Conservation (phyloP, 1,284 basidiomycete species). For the Ceratobasidium papillatum region DNA sequence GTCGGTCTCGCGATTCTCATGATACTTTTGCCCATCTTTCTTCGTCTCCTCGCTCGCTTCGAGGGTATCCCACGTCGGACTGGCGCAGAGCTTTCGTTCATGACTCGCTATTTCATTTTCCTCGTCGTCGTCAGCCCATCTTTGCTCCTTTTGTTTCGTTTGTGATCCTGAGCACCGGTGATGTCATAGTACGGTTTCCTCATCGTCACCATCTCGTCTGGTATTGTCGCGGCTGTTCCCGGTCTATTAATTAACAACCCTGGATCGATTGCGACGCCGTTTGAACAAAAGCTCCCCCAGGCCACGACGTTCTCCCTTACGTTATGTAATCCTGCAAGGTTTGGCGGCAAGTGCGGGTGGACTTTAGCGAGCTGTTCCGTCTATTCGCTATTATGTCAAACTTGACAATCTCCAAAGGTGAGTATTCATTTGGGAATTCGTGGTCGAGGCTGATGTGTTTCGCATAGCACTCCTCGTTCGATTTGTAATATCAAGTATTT, state of each 20-base stretch:
- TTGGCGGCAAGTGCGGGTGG: conserved; percentile 58
- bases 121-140: conserved; percentile 66
- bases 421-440: too few species aligned
- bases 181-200: conserved; percentile 64
- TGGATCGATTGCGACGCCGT: conserved; percentile 58
- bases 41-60: conserved; percentile 70
- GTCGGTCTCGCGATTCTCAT: conserved; percentile 74
- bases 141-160: conserved; percentile 49
- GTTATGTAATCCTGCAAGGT: conserved; percentile 51
- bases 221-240: conserved; percentile 61
- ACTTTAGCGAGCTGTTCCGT: conserved; percentile 70
- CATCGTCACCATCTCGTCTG: conserved; percentile 74
- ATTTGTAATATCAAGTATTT: too few species aligned
- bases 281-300: conserved; percentile 70
- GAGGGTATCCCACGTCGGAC: conserved; percentile 78
- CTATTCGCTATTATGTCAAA: too few species aligned
- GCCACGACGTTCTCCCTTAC: conserved; percentile 85
- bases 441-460: too few species aligned
- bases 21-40: conserved; percentile 70
- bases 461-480: too few species aligned
- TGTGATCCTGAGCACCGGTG: conserved; percentile 49
- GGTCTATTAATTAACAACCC: conserved; percentile 61
- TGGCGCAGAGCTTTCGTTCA: conserved; percentile 75
- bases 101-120: conserved; percentile 79
- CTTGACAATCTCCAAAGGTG: too few species aligned